phyloP scores from a whole-genome alignment of 805 yeast species.

The Barnettozyma populi region DNA sequence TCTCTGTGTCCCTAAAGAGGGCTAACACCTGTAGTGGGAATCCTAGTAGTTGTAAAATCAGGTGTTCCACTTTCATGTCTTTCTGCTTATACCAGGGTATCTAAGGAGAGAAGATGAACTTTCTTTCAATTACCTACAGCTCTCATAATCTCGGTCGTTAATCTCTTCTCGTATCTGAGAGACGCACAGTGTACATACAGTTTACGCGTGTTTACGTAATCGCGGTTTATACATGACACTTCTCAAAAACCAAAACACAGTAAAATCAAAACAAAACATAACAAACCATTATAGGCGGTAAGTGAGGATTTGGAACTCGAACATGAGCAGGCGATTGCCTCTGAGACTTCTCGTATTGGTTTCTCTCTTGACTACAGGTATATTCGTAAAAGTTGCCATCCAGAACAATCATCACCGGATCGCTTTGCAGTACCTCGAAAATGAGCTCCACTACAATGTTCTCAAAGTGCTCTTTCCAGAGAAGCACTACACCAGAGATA shows the following conservation, averaged over 20 bases:
- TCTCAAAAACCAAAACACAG: no score
- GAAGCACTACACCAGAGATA: slow-evolving; percentile 18
- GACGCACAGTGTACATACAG: not conserved
- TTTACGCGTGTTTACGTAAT: no score
- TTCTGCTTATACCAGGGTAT: no score
- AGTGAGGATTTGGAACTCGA: no score
- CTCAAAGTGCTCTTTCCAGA: slow-evolving; percentile 23
- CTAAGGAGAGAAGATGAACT: no score
- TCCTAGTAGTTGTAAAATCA: not conserved
- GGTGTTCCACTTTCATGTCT: not conserved
- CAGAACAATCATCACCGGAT: slow-evolving; percentile 20
- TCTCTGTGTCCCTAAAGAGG: slow-evolving; percentile 1
- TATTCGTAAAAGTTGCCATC: not conserved
- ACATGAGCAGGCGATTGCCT: not conserved
- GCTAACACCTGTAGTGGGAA: not conserved
- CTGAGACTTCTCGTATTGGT: not conserved
- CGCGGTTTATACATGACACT: no score
- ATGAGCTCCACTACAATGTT: slow-evolving; percentile 16
- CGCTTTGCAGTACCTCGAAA: slow-evolving; percentile 18
- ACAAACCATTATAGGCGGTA: no score
- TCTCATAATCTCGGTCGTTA: not conserved
- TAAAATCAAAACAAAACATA: no score
- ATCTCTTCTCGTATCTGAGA: not conserved
- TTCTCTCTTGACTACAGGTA: not conserved
- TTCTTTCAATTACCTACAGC: no score